Conservation (phyloP, 176 grass and related monocot genomes). For the Aegilops umbellulata region DNA sequence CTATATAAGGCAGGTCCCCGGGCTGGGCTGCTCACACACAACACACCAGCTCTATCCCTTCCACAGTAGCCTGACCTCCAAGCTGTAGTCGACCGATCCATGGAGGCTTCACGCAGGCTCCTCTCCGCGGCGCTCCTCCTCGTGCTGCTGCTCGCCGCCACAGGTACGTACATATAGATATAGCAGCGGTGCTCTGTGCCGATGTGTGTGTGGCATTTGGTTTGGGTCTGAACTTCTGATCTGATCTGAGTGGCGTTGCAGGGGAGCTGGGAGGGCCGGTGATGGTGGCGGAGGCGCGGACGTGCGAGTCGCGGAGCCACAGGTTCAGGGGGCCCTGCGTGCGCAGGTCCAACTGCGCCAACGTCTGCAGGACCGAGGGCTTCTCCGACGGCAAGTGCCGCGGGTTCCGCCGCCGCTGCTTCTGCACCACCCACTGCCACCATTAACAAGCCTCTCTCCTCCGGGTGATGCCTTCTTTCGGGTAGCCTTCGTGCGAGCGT, state of each 20-base stretch:
- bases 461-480: not conserved
- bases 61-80: not conserved
- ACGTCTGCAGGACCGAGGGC: slow-evolving; percentile 73
- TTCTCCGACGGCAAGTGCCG: slow-evolving; percentile 62
- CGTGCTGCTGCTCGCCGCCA: slow-evolving; percentile 27
- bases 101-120: slow-evolving; percentile 29
- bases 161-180: not conserved
- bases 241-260: not conserved
- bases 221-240: not conserved
- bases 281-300: slow-evolving; percentile 56
- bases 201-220: not conserved
- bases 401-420: slow-evolving; percentile 64
- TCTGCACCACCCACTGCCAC: slow-evolving; percentile 52
- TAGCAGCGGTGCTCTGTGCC: no score
- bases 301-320: slow-evolving; percentile 69
- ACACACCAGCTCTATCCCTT: not conserved
- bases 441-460: not conserved
- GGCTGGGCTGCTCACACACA: not conserved
- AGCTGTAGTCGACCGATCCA: not conserved
- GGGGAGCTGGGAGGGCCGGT: slow-evolving; percentile 47
- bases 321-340: slow-evolving; percentile 63
- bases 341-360: slow-evolving; percentile 55
- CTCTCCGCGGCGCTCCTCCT: slow-evolving; percentile 21
- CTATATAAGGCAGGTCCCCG: not conserved
- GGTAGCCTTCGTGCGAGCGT: no score